phyloP scores from a whole-genome alignment of 1,284 basidiomycete genomes.

The Butyriboletus appendiculatus region DNA sequence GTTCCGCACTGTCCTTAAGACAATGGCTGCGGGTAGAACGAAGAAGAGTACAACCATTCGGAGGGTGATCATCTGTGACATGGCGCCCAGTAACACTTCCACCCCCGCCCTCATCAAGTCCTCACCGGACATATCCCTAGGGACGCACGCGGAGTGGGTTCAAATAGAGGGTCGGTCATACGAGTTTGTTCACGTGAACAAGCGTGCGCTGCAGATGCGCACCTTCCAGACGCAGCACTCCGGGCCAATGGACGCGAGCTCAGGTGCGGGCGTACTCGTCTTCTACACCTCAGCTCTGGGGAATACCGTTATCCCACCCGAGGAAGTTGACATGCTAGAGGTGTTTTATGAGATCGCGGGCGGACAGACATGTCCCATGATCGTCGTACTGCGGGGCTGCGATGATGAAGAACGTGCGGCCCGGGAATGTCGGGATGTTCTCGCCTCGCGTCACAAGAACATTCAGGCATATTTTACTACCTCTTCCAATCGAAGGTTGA shows the following conservation, averaged over 20 bases:
- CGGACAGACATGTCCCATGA: not conserved
- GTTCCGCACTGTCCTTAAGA: not conserved
- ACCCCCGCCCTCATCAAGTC: no score
- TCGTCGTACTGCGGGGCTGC: not conserved
- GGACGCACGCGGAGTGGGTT: no score
- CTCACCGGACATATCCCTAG: no score
- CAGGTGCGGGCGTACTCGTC: not conserved
- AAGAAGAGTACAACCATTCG: not conserved
- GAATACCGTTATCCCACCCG: not conserved
- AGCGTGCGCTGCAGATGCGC: not conserved
- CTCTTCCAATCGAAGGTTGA: not conserved
- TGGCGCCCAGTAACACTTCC: not conserved
- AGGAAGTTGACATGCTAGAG: not conserved
- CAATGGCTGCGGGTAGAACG: no score
- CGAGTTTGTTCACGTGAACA: not conserved
- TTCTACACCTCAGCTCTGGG: not conserved
- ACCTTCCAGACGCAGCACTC: no score
- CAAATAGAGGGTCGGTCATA: not conserved
- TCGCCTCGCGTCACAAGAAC: not conserved
- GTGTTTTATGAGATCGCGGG: not conserved
- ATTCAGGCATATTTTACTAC: not conserved
- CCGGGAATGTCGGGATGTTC: no score
- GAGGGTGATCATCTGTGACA: not conserved
- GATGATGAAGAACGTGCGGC: not conserved
- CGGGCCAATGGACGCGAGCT: no score